Base-by-base conservation (phyloP, 2,329 filamentous ascomycete genomes). In the Scytalidium lignicola region DNA sequence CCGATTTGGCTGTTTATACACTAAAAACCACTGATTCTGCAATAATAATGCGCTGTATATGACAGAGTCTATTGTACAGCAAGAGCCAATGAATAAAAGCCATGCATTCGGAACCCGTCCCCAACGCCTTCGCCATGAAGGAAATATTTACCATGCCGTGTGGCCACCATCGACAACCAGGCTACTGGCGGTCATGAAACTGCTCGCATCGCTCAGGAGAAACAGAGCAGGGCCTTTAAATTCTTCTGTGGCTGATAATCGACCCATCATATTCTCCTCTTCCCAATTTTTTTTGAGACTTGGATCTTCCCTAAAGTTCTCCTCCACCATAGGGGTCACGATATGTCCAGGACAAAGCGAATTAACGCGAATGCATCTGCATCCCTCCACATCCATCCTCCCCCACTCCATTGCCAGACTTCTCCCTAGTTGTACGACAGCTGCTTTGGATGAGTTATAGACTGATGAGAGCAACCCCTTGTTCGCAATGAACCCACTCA, bases 221-320 rank as follows among this genome's bases (percentile, higher is more conserved):
- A 84, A 86, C 13, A 86, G 76, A 2, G 81, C 82, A 1, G 83
- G 82, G 5, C 83, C 83, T 40, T 82, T 79, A 65, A 85, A 87
- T 64, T 88, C 84, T 41, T 80, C 71, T 1, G 83, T 83, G 17
- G 69, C 69, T 60, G 82, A 85, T 49, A 88, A 70, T 29, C 80
- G 76, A 43, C 76, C 80, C 46, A 93, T 74, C 88, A 93, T 92
- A 67, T 92, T 93, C 67, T 90, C 83, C 59, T 77, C 83, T 18
- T 85, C 80, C 89, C 89, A 95, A 55, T 82, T 77, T 28, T 65
- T 65, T 51, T 70, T 69, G 46, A 40, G 53, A 53, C 43, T 53
- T 55, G 18, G 58, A 50, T 3, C 48, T 46, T 21, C 13, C 15
- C n/a, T 17, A 3, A 43, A 29, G 15, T 21, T 40, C n/a, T 26